A percentile compares a stretch with the other conserved stretches of the same genome.
phyloP scores from a whole-genome alignment of 768 basidiomycete species.

The Mycena latifolia region DNA sequence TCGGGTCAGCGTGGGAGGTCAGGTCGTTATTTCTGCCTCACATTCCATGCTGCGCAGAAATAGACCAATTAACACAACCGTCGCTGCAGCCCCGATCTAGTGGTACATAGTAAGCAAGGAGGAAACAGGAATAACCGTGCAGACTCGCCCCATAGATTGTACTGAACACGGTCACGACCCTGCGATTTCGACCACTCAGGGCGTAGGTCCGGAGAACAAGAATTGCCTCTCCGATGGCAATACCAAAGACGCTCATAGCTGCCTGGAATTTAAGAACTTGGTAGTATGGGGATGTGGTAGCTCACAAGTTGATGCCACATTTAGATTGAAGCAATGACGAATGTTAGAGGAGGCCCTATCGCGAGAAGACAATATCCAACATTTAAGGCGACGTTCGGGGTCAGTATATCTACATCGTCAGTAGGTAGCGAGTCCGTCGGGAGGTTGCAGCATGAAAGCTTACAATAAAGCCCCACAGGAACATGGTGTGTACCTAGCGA shows the following conservation, averaged over 20 bases:
- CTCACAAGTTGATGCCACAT: background rate
- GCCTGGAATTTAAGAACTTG: background rate
- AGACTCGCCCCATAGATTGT: constrained; percentile 9
- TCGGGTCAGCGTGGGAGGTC: background rate
- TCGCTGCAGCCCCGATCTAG: background rate
- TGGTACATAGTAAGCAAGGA: background rate
- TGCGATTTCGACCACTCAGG: background rate
- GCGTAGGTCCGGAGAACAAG: constrained; percentile 19
- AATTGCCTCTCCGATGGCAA: constrained; percentile 16
- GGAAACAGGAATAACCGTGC: background rate
- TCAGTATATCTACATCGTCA: background rate
- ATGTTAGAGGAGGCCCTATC: too few relatives aligned
- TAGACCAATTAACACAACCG: background rate
- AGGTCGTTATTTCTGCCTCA: background rate
- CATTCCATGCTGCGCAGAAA: constrained; percentile 21
- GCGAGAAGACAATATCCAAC: background rate
- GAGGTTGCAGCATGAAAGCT: background rate
- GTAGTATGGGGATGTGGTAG: background rate
- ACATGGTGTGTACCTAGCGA: constrained; percentile 17
- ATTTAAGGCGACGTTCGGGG: background rate
- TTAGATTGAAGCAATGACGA: constrained; percentile 9
- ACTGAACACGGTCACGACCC: background rate
- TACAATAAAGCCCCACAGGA: constrained; percentile 15
- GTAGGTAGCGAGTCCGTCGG: background rate
- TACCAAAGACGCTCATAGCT: constrained; percentile 23